Evolutionary conservation across 768 basidiomycete genomes (phyloP), one percentile per base, ranked within the genome.

Genomic region (Saitozyma sp.): DNA sequence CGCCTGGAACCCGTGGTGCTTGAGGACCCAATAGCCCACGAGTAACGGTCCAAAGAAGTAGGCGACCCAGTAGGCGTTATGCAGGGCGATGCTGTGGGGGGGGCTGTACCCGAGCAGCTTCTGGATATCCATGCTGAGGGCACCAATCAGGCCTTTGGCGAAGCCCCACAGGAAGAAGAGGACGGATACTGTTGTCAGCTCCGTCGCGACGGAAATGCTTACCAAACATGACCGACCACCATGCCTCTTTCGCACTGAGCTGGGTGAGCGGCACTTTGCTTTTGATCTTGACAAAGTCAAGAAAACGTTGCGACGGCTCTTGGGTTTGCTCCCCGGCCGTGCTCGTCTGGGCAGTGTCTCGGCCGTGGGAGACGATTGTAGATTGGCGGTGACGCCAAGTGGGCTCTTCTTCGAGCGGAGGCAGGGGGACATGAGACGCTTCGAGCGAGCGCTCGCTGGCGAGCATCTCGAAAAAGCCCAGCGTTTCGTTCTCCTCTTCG

Each of bases 111-210:
- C 59, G 5, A 76, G 62, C n/a, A 75, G 51, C 8, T 41, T 41
- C 43, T 70, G 69, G 56, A 76, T 76, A 43, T 70, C 57, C 13
- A 63, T 62, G 57, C 69, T 78, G 45, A 78, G 63, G 1, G 70
- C 74, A 0, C 77, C 77, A 6, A 78, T 63, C 7, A 78, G 66
- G n/a, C 77, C 77, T 48, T 76, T 75, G 2, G 71, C 70, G 63
- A 76, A 75, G 9, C 77, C 77, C 77, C 77, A 78, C 11, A 75
- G 46, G 67, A 76, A 69, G 67, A 76, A 76, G 14, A 78, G 70
- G 50, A 58, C 68, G 9, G 73, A 71, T 6, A 73, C 74, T 70
- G 60, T 6, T 38, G 54, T 61, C 38, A 61, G 59, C 59, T 20
- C 40, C 6, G 38, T 17, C 29, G 5, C 19, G 14, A 11, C 29